A percentile compares a stretch with the other conserved stretches of the same genome.
Conservation (phyloP, 768 basidiomycete genomes). For the Ramaria sp. region DNA sequence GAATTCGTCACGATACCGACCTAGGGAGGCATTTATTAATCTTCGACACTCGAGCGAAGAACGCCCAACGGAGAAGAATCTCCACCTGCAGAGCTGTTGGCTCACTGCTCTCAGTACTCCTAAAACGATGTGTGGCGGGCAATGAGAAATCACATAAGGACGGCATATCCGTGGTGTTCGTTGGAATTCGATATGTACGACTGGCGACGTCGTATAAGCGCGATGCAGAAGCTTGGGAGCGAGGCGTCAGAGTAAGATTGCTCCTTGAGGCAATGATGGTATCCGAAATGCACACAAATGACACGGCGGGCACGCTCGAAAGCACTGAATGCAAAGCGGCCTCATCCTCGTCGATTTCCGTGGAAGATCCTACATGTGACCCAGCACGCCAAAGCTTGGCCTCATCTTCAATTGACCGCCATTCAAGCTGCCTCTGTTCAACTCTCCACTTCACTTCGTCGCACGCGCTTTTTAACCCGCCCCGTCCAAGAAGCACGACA, state of each 20-base stretch:
- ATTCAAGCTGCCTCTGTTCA: constrained; percentile 22
- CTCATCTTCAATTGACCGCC: constrained; percentile 53
- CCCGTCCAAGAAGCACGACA: constrained; percentile 55
- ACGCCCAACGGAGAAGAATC: not conserved
- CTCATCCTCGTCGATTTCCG: constrained; percentile 23
- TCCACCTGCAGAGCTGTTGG: constrained; percentile 41
- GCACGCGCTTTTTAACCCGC: constrained; percentile 40
- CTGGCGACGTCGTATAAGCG: constrained; percentile 44
- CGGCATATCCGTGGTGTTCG: constrained; percentile 85
- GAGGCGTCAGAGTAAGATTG: constrained; percentile 22
- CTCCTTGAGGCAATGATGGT: constrained; percentile 36
- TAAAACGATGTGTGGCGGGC: constrained; percentile 75
- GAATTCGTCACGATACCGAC: constrained; percentile 88
- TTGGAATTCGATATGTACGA: constrained; percentile 47
- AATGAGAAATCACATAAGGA: constrained; percentile 85
- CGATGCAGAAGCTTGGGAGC: constrained; percentile 43
- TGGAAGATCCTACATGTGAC: not conserved
- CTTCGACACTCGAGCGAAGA: not conserved
- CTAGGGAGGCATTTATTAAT: constrained; percentile 19
- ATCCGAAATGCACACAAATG: constrained; percentile 73
- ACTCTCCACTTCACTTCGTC: constrained; percentile 65
- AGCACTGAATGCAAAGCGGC: constrained; percentile 41
- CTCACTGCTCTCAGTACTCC: constrained; percentile 33
- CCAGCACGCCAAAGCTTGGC: constrained; percentile 28
- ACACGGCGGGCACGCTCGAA: constrained; percentile 20